Base-by-base conservation (phyloP, 2,329 filamentous ascomycete species). In the Delphinella strobiligena region DNA sequence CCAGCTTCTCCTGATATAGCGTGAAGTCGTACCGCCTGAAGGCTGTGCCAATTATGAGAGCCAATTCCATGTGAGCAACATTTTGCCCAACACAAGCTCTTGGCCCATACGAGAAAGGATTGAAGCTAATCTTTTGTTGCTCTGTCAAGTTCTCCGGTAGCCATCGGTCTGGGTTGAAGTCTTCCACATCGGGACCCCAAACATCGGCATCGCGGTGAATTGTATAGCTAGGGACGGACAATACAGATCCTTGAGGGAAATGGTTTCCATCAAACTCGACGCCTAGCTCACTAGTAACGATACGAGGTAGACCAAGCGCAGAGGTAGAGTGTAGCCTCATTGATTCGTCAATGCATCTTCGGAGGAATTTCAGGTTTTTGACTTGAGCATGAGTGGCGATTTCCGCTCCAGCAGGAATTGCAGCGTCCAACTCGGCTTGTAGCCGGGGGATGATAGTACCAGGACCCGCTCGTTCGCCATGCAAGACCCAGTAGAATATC, bases 71-170 rank as follows among this genome's bases (percentile, higher is more conserved):
- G 31, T 61, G 53, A 2, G 62, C 62, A 18, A 65, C 55, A 44
- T 65, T 64, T 31, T 60, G 54, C 3, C 61, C 61, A 22, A 64
- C 59, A 41, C 62, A 64, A n/a, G 61, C 58, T 11, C 62, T 51
- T 5, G 62, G 61, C 2, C 61, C 62, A 41, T 61, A 61, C 17
- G 58, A 62, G 45, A 65, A 65, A 5, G 60, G 59, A 34, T 62
- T 61, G 43, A 63, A 64, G 1, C 53, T 51, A 31, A 50, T 48
- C 48, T 62, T 62, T 47, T 60, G 58, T 34, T 45, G 52, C 40
- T 56, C 54, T 2, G 55, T 56, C 9, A 58, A 45, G 36, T 51
- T 58, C 10, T 69, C 68, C 8, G 66, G 63, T 8, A 53, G 31
- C 52, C 58, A 62, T 4, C 59, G 49, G 43, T 63, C 60, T 9